Evolutionary conservation across 768 basidiomycete species (phyloP).

Genomic region (Rhizopogon salebrosus): DNA sequence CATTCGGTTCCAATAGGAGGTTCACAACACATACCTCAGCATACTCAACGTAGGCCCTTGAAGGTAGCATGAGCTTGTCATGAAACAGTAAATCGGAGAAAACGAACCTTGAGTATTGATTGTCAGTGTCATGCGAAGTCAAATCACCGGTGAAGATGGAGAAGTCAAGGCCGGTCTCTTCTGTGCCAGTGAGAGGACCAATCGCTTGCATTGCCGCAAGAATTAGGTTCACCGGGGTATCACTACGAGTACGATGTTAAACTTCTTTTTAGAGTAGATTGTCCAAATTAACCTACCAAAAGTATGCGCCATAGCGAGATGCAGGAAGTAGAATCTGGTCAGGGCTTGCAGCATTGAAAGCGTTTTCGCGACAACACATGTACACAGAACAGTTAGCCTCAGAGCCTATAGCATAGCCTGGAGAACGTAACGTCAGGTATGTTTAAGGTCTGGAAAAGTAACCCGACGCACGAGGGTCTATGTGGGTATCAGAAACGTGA

Average conservation of each 20-base stretch:
- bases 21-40: conserved; percentile 48
- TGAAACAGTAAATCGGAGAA: background rate
- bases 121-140: conserved; percentile 66
- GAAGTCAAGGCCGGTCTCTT: conserved; percentile 56
- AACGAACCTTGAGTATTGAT: conserved; percentile 53
- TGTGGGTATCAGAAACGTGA: conserved; percentile 45
- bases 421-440: background rate
- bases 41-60: conserved; percentile 54
- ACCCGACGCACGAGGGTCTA: conserved; percentile 40
- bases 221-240: conserved; percentile 53
- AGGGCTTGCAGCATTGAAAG: conserved; percentile 41
- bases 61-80: background rate
- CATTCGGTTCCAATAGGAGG: background rate
- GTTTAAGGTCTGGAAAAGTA: background rate
- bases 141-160: conserved; percentile 70
- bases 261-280: background rate
- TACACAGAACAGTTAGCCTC: conserved; percentile 66
- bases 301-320: conserved; percentile 57
- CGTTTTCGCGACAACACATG: conserved; percentile 56
- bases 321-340: conserved; percentile 47
- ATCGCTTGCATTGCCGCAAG: conserved; percentile 60
- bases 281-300: conserved; percentile 37
- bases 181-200: conserved; percentile 57
- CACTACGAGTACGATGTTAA: conserved; percentile 29
- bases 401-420: conserved; percentile 63